Evolutionary conservation across 2,329 filamentous ascomycete species (phyloP).

Genomic region (Pseudopithomyces chartarum): DNA sequence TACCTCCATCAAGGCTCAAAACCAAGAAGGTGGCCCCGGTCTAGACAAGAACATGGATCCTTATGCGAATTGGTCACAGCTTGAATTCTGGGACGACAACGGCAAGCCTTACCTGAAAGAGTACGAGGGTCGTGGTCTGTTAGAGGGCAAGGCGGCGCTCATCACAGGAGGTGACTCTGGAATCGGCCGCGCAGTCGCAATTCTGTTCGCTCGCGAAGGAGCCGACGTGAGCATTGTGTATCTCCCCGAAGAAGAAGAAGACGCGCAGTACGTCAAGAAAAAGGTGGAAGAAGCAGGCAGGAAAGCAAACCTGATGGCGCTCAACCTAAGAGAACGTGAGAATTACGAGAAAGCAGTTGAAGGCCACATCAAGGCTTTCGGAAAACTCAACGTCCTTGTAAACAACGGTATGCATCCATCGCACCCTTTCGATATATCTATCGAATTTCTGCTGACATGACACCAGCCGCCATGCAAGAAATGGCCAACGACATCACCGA

Average conservation of each 20-base stretch:
- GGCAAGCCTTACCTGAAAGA: slow-evolving; percentile 27
- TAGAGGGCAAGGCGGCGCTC: slow-evolving; percentile 49
- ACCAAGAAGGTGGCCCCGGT: slow-evolving; percentile 23
- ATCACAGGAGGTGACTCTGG: slow-evolving; percentile 81
- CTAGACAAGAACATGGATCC: slow-evolving; percentile 20
- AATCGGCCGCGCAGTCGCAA: slow-evolving; percentile 73
- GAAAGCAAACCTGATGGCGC: slow-evolving; percentile 47
- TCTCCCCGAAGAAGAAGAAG: slow-evolving; percentile 73
- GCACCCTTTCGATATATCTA: background rate
- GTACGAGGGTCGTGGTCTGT: slow-evolving; percentile 23
- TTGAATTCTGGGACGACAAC: slow-evolving; percentile 28
- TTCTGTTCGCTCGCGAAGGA: slow-evolving; percentile 79
- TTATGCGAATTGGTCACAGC: slow-evolving; percentile 25
- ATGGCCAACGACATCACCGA: slow-evolving; percentile 59
- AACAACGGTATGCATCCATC: slow-evolving; percentile 19
- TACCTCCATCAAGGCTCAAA: slow-evolving; percentile 20
- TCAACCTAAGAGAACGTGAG: slow-evolving; percentile 66
- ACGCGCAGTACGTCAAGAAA: slow-evolving; percentile 73
- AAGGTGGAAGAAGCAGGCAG: slow-evolving; percentile 67
- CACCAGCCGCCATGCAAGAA: slow-evolving; percentile 58
- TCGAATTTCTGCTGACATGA: background rate
- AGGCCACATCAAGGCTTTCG: slow-evolving; percentile 65
- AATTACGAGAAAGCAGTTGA: slow-evolving; percentile 72
- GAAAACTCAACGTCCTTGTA: slow-evolving; percentile 65
- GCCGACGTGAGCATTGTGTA: slow-evolving; percentile 74